Base-by-base conservation (phyloP, 805 yeast species). In the Starmerella bombicola region DNA sequence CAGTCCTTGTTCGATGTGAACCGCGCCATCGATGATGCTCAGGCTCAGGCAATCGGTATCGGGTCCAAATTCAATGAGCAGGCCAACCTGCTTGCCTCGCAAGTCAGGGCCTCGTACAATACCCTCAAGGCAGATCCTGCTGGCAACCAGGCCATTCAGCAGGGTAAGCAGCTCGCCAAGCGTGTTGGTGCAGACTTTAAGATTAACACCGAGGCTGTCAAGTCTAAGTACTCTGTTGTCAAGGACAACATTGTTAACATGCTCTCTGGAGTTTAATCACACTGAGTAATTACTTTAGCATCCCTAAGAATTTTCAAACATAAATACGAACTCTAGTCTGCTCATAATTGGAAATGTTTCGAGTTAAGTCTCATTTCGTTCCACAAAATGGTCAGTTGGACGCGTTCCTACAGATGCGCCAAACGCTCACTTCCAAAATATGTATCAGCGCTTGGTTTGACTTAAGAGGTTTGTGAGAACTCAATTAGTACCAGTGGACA, bases 161-260 rank as follows among this genome's bases (percentile, higher is more conserved):
- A 45, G 9, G 51, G 46, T 16, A 44, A 35, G 32, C 29, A 23
- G 33, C 45, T 49, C 3, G 49, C 38, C 16, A 31, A 32, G 32
- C 25, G 35, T 18, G 49, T 49, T 15, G 53, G 46, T 29, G 23
- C 24, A 15, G 53, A 49, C 43, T 49, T 49, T 49, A 5, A 40
- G 23, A 41, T 48, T n/a, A 41, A 47, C 38, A 20, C 30, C 20
- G 20, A 4, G 20, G 25, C 31, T 22, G 43, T 46, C 19, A 42
- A 42, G 45, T 13, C 42, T 15, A 34, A 34, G 28, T 20, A 19
- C 16, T 17, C n/a, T 13, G 10, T 19, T 16, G 39, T 35, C 33
- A 41, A 40, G 45, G 21, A 25, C 28, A 28, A 23, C 35, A n/a
- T 43, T 28, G 35, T 31, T 16, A 35, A 30, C 36, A 19, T 20